Conservation (phyloP, 257 asterid genomes). For the Nicotiana undulata region DNA sequence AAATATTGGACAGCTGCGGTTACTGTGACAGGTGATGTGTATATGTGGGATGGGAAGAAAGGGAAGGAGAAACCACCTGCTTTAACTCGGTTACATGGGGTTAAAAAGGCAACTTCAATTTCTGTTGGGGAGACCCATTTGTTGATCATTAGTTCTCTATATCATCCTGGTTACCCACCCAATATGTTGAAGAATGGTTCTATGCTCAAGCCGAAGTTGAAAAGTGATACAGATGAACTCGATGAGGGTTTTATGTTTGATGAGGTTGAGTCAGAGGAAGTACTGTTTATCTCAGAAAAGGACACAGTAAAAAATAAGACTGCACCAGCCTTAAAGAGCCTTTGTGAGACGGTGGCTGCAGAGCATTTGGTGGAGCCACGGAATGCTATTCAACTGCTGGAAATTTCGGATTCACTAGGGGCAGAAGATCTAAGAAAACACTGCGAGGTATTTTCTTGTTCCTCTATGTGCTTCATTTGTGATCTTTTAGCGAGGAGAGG, state of each 20-base stretch:
- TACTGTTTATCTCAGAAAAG: slow-evolving; percentile 20
- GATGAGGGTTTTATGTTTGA: slow-evolving; percentile 56
- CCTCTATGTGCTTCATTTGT: background rate
- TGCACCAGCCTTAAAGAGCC: slow-evolving; percentile 71
- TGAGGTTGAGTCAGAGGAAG: slow-evolving; percentile 50
- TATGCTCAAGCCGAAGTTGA: slow-evolving; percentile 22
- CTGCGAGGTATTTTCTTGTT: slow-evolving; percentile 48
- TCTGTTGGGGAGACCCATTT: slow-evolving; percentile 97
- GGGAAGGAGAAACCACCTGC: slow-evolving; percentile 48
- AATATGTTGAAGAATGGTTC: slow-evolving; percentile 17
- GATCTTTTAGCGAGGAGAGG: background rate
- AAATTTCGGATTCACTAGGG: slow-evolving; percentile 83
- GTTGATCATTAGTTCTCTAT: slow-evolving; percentile 64
- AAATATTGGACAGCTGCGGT: slow-evolving; percentile 96
- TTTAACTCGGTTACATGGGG: slow-evolving; percentile 72
- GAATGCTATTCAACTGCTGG: slow-evolving; percentile 67
- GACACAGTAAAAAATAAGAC: slow-evolving; percentile 23
- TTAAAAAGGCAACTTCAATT: slow-evolving; percentile 84
- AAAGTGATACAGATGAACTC: slow-evolving; percentile 48
- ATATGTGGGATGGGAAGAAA: slow-evolving; percentile 86
- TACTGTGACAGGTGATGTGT: slow-evolving; percentile 73
- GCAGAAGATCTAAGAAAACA: slow-evolving; percentile 73
- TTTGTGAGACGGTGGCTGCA: slow-evolving; percentile 80
- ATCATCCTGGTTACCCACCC: slow-evolving; percentile 64
- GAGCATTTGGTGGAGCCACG: slow-evolving; percentile 92